Base-by-base conservation (phyloP, 768 basidiomycete species). In the Kwoniella dendrophila region DNA sequence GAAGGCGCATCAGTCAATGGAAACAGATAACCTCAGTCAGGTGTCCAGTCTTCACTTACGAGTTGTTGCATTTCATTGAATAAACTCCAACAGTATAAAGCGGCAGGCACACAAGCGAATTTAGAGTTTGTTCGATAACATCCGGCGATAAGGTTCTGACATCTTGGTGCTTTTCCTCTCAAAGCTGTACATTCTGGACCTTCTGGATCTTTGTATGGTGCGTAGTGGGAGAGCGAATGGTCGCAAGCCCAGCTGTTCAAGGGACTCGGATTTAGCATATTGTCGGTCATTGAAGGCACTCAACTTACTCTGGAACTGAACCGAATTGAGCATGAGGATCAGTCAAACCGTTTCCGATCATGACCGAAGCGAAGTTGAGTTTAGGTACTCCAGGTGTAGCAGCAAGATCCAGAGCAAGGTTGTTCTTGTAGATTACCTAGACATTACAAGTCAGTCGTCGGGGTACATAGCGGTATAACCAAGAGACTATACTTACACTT, bases 301-400 rank as follows among this genome's bases (percentile, higher is more conserved):
- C 8, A 33, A 30, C 70, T 43, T 36, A 72, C 66, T 95, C 92
- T 1, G 90, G 88, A 22, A 96, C 81, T 34, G 86, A 83, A 3
- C 84, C 87, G 81, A 90, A 87, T 74, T 98, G 95, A 41, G 86
- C 80, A 71, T 85, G 86, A 7, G 90, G 90, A 69, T 94, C 88
- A 0, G 91, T 92, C 51, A 89, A 81, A 10, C 55, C 94, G 74
- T 93, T 96, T 3, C 88, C 95, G 53, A 97, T 85, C 65, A 97
- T 83, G 49, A 98, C 80, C 0, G 89, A 91, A 30, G 84, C 86
- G 32, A 95, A 84, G 80, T 93, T 92, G 79, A 96, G 86, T 66
- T 83, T 83, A 69, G 85, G 82, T 41, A 91, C 77, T n/a, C 80
- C 78, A 0, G 85, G 82, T 7, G 75, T 78, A 16, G 75, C 45